These are phyloP conservation scores for Gracilaria domingensis DNA, from an alignment of 23 red algal species.

Conservation along the genomic window DNA sequence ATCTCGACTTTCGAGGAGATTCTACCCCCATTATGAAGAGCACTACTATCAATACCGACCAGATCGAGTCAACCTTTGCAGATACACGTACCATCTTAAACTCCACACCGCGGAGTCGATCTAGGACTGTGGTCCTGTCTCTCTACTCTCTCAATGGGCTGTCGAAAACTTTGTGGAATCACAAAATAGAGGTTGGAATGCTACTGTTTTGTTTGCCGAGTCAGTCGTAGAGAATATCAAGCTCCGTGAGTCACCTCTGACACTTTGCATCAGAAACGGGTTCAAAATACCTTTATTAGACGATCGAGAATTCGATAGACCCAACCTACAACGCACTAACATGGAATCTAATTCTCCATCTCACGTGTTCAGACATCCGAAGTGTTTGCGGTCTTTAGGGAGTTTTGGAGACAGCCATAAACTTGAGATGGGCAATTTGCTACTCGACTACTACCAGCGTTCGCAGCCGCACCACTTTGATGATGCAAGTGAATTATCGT, in stretches of 20 bases:
- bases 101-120: neutral
- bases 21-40: neutral
- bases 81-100: constrained; percentile 10
- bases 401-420: neutral
- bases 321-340: neutral
- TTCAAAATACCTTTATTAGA: neutral
- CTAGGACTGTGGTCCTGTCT: neutral
- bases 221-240: constrained; percentile 7
- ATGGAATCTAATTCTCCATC: neutral
- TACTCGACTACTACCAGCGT: neutral
- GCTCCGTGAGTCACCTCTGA: neutral
- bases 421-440: neutral
- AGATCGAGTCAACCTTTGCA: neutral
- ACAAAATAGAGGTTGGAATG: constrained; percentile 13
- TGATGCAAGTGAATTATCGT: neutral
- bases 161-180: neutral
- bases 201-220: constrained; percentile 6
- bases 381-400: neutral
- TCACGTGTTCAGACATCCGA: neutral
- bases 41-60: neutral
- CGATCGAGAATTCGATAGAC: neutral
- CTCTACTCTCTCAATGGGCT: constrained; percentile 12
- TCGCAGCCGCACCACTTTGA: neutral
- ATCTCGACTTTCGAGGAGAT: neutral
- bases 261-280: neutral